Evolutionary conservation across 495 filamentous ascomycete species (phyloP), one percentile per base, ranked within the genome.

Genomic region (Penicillium egyptiacum): DNA sequence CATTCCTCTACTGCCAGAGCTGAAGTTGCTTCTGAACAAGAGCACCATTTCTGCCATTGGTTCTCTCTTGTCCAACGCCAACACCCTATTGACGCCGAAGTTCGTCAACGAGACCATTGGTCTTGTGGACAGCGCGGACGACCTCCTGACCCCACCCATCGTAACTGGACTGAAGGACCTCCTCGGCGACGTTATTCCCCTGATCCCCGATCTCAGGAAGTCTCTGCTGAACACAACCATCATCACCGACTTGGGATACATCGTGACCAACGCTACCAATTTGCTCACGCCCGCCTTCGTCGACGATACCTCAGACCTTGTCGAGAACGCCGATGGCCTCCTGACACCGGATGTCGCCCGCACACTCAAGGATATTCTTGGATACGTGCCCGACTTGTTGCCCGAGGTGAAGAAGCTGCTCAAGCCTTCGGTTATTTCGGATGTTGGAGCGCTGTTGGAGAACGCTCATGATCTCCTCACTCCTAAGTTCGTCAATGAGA

Each of bases 391-490:
- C 7, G 60, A 67, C 16, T 53, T 63, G 5, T 56, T 66, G 46
- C 68, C 60, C 19, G 68, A 66, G 64, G 51, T 70, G 55, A 43
- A 64, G 53, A 67, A 67, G 17, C 53, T 79, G 31, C 42, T 78
- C 5, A 66, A 63, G 10, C 52, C 68, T 0, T 57, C 70, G n/a
- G 73, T 70, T 5, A 63, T 79, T 51, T 63, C 63, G 40, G 70
- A 73, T 22, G 61, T 79, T 5, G 52, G 69, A 26, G 66, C 67
- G n/a, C 70, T 80, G 14, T 64, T 79, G 41, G 63, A 63, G 1
- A 79, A 79, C 42, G 75, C 75, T n/a, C 69, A 71, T 46, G 64
- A 70, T 23, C 67, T 79, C 2, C 52, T 79, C 11, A 76, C 72
- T 2, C 54, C 51, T 25, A 62, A 72, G 42, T 78, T 79, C 52